A percentile compares a stretch with the other conserved stretches of the same genome.
Conservation (phyloP, 768 basidiomycete genomes). For the Trametes punicea region DNA sequence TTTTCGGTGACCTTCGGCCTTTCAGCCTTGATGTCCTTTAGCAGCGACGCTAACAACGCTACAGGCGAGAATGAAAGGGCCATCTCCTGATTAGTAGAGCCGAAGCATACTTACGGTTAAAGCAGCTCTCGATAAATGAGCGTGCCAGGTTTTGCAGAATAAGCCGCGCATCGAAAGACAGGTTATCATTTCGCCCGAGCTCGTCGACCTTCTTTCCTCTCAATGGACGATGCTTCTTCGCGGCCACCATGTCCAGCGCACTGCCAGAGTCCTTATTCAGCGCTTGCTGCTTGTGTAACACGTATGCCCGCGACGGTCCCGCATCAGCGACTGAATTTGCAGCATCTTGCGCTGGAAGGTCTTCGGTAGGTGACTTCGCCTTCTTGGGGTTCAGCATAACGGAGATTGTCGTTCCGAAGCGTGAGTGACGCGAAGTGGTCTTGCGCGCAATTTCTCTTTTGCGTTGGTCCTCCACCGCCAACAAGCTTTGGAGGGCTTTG, state of each 20-base stretch:
- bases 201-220: slow-evolving; percentile 66
- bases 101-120: slow-evolving; percentile 68
- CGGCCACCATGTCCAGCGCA: slow-evolving; percentile 59
- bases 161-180: slow-evolving; percentile 59
- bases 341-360: slow-evolving; percentile 19
- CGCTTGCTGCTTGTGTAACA: slow-evolving; percentile 85
- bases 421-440: slow-evolving; percentile 79
- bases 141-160: slow-evolving; percentile 67
- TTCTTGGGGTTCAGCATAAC: slow-evolving; percentile 68
- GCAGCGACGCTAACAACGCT: slow-evolving; percentile 84
- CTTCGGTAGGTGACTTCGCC: slow-evolving; percentile 22
- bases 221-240: slow-evolving; percentile 47
- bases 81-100: not conserved
- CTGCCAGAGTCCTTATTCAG: slow-evolving; percentile 63
- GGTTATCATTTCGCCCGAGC: slow-evolving; percentile 61
- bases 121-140: slow-evolving; percentile 77
- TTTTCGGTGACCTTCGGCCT: slow-evolving; percentile 91
- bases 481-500: slow-evolving; percentile 66
- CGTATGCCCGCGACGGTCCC: slow-evolving; percentile 48
- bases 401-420: slow-evolving; percentile 93
- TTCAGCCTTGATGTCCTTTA: slow-evolving; percentile 94
- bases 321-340: slow-evolving; percentile 18
- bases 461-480: slow-evolving; percentile 70
- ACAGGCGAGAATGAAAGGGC: not conserved
- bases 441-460: slow-evolving; percentile 53